Evolutionary conservation across 2,329 filamentous ascomycete species (phyloP).

Genomic region (Escovopsis sp.): DNA sequence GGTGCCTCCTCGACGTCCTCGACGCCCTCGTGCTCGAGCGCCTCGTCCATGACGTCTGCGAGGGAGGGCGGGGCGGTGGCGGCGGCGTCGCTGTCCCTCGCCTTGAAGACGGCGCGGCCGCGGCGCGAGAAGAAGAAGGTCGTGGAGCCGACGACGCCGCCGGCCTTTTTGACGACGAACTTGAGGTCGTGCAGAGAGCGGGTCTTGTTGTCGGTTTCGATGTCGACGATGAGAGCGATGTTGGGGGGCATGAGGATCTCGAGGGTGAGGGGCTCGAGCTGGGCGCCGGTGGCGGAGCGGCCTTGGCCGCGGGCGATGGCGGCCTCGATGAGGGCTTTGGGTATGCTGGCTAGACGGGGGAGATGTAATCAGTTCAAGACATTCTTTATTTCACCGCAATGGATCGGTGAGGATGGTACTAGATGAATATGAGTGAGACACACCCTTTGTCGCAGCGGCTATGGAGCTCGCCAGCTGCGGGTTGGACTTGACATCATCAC

Average conservation of each 20-base stretch:
- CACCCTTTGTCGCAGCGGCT: constrained; percentile 62
- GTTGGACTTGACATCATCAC: constrained; percentile 59
- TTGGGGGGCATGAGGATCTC: constrained; percentile 69
- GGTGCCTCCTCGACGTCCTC: constrained; percentile 54
- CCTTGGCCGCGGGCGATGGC: constrained; percentile 85
- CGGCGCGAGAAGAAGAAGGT: constrained; percentile 74
- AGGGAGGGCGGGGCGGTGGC: constrained; percentile 34
- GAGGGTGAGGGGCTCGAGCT: constrained; percentile 62
- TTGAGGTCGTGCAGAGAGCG: constrained; percentile 62
- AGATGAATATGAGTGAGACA: neutral
- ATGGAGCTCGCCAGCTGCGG: constrained; percentile 60
- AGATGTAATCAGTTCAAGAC: no score
- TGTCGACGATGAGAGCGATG: constrained; percentile 68
- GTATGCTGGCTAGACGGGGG: constrained; percentile 44
- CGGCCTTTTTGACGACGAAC: constrained; percentile 51
- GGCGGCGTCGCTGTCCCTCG: constrained; percentile 12
- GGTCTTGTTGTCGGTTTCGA: constrained; percentile 68
- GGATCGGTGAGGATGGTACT: no score
- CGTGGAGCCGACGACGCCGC: constrained; percentile 56
- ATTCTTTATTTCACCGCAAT: no score
- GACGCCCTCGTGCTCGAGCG: constrained; percentile 64
- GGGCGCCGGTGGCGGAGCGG: constrained; percentile 54
- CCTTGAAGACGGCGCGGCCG: constrained; percentile 57
- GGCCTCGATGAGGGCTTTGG: constrained; percentile 69
- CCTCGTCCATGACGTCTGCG: constrained; percentile 63